Evolutionary conservation across 352 stramenopile genomes (phyloP).

Genomic region (Globisporangium okanoganense): DNA sequence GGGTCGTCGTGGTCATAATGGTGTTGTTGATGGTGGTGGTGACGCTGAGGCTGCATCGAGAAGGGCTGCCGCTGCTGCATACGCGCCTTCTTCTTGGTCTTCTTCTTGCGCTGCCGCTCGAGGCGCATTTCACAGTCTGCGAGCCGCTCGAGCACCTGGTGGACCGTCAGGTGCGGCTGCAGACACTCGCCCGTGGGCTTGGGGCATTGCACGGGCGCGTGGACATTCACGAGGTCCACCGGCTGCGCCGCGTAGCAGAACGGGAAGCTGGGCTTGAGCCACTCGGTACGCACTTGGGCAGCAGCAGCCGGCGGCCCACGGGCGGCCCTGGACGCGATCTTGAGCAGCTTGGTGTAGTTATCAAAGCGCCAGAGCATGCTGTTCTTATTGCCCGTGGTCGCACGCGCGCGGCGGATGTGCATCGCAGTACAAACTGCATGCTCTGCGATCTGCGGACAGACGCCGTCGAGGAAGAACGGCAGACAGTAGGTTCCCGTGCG

Average conservation of each 20-base stretch:
- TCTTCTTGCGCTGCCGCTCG: slow-evolving; percentile 22
- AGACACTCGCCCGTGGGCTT: slow-evolving; percentile 30
- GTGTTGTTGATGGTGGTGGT: not conserved
- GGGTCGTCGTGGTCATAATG: not conserved
- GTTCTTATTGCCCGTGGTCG: not conserved
- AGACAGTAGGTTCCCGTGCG: slow-evolving; percentile 49
- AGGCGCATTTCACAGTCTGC: slow-evolving; percentile 34
- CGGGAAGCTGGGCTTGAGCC: slow-evolving; percentile 25
- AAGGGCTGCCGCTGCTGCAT: not conserved
- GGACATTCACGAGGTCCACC: slow-evolving; percentile 13
- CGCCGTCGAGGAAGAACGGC: slow-evolving; percentile 39
- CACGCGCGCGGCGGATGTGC: slow-evolving; percentile 28
- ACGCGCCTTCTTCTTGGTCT: slow-evolving; percentile 2
- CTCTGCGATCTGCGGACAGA: slow-evolving; percentile 31
- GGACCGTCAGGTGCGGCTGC: slow-evolving; percentile 42
- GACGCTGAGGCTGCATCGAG: too few relatives aligned
- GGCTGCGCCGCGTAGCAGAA: slow-evolving; percentile 35
- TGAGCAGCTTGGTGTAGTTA: slow-evolving; percentile 31
- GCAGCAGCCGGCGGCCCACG: not conserved
- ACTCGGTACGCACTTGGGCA: not conserved
- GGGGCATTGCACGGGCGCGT: slow-evolving; percentile 26
- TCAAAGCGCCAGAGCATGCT: slow-evolving; percentile 36
- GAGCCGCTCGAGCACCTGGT: slow-evolving; percentile 51
- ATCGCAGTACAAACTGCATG: slow-evolving; percentile 34
- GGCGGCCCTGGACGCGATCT: slow-evolving; percentile 15